phyloP scores from a whole-genome alignment of 495 filamentous ascomycete genomes.

The Echria macrotheca region DNA sequence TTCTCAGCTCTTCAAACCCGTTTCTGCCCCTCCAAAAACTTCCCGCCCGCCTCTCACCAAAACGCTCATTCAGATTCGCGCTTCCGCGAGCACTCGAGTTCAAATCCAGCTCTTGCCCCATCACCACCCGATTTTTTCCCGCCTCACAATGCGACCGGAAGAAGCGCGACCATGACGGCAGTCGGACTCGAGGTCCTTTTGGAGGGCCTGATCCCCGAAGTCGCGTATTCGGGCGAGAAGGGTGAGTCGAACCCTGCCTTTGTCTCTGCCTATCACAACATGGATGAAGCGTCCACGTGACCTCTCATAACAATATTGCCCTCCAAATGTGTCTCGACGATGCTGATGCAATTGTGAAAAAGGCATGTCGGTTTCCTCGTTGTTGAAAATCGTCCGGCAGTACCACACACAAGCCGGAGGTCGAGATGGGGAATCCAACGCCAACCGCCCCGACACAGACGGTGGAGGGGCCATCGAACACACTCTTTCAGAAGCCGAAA shows the following conservation, averaged over 20 bases:
- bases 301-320: neutral
- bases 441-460: neutral
- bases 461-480: constrained; percentile 15
- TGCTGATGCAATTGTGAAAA: constrained; percentile 11
- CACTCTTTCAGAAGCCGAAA: constrained; percentile 21
- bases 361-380: constrained; percentile 23
- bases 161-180: constrained; percentile 48
- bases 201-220: constrained; percentile 63
- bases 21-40: constrained; percentile 25
- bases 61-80: too few relatives aligned
- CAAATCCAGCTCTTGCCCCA: constrained; percentile 18
- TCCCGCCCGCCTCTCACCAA: constrained; percentile 3
- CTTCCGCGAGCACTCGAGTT: constrained; percentile 21
- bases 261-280: neutral
- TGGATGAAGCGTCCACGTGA: neutral
- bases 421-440: constrained; percentile 9
- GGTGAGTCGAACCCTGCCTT: constrained; percentile 48
- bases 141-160: constrained; percentile 22
- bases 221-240: constrained; percentile 60
- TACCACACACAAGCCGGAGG: constrained; percentile 20
- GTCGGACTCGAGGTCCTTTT: constrained; percentile 64
- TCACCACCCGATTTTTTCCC: constrained; percentile 14
- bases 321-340: neutral
- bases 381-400: constrained; percentile 27
- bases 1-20: constrained; percentile 16